These are phyloP conservation scores for Daldinia loculata DNA, from an alignment of 495 filamentous ascomycete genomes.

Conservation along the genomic window DNA sequence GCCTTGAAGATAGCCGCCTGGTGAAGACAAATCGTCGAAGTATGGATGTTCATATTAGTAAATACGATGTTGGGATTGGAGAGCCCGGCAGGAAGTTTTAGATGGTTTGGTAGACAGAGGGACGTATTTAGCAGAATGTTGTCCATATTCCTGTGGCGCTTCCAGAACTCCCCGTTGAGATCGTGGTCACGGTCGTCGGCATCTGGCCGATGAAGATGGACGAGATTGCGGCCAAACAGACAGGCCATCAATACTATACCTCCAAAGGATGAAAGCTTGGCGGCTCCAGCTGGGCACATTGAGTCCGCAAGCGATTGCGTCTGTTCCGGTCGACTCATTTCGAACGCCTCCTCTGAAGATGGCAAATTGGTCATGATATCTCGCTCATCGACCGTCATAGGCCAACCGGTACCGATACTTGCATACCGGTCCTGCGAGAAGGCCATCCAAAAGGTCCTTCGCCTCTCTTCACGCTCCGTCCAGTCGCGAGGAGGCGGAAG, in stretches of 20 bases:
- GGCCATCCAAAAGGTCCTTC: constrained; percentile 93
- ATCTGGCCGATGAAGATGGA: constrained; percentile 91
- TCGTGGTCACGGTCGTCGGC: constrained; percentile 84
- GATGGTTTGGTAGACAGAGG: constrained; percentile 80
- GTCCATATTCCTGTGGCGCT: constrained; percentile 86
- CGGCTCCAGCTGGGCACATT: constrained; percentile 73
- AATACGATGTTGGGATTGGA: constrained; percentile 89
- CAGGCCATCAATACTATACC: constrained; percentile 85
- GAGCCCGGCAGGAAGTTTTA: constrained; percentile 82
- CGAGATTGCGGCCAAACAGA: constrained; percentile 92
- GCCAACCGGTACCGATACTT: constrained; percentile 98
- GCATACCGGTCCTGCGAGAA: constrained; percentile 92
- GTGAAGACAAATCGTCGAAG: constrained; percentile 95
- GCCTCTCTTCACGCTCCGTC: constrained; percentile 90
- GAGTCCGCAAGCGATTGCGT: constrained; percentile 75
- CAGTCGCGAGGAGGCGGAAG: constrained; percentile 86
- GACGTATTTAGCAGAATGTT: constrained; percentile 88
- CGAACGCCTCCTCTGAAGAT: constrained; percentile 84
- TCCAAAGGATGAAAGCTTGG: constrained; percentile 78
- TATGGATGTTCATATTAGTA: constrained; percentile 96
- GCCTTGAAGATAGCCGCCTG: constrained; percentile 98
- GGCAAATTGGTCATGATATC: constrained; percentile 92
- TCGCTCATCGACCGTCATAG: constrained; percentile 89
- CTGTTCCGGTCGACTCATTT: constrained; percentile 75
- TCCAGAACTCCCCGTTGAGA: constrained; percentile 96